phyloP scores from a whole-genome alignment of 306 rosid genomes.

The Vachellia collinsii region DNA sequence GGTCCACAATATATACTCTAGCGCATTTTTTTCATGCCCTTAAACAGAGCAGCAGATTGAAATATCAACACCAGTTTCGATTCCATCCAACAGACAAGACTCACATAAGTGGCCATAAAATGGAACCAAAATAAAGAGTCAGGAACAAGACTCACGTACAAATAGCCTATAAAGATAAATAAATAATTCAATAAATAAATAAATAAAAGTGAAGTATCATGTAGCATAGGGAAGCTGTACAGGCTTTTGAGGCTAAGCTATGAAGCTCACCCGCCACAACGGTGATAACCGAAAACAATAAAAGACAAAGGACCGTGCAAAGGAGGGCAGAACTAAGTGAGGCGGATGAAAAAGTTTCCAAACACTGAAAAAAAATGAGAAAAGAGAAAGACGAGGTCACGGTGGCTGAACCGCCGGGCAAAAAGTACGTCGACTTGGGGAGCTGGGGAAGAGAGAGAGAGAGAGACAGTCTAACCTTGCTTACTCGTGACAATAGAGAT shows the following conservation, averaged over 20 bases:
- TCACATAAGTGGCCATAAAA: neutral
- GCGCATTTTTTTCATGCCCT: neutral
- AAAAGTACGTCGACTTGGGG: neutral
- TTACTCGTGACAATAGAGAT: neutral
- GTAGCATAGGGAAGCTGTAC: neutral
- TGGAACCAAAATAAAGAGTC: neutral
- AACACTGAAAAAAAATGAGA: slow-evolving; percentile 9
- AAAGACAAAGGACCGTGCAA: neutral
- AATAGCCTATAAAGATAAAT: neutral
- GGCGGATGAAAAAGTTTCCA: neutral
- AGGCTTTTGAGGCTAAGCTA: slow-evolving; percentile 2
- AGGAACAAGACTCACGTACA: neutral
- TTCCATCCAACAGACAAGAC: neutral
- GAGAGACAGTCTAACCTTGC: neutral
- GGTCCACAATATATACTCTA: neutral
- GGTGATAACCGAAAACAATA: neutral
- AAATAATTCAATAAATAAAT: neutral
- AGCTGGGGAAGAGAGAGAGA: neutral
- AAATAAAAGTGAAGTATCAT: neutral
- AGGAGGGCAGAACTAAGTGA: neutral
- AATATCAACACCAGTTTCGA: neutral
- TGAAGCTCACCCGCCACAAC: neutral
- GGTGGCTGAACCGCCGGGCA: neutral
- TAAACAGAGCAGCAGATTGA: slow-evolving; percentile 16
- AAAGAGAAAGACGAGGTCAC: neutral